phyloP scores from a whole-genome alignment of 2,329 filamentous ascomycete species.

The Ascocoryne sarcoides region DNA sequence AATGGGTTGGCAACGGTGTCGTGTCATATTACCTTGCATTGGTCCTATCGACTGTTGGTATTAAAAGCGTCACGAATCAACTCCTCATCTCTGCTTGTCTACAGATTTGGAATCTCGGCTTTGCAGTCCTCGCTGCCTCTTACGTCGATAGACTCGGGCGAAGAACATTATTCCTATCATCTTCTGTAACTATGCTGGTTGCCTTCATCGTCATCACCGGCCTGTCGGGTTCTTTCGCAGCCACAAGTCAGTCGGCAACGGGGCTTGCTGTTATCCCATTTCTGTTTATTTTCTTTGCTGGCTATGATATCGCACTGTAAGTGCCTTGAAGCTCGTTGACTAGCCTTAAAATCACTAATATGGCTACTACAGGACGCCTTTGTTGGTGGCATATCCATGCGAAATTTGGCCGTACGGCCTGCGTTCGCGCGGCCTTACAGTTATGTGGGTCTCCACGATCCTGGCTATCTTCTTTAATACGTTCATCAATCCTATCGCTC shows the following conservation, averaged over 20 bases:
- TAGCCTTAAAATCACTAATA: too few relatives aligned
- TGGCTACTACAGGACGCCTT: conserved; percentile 44
- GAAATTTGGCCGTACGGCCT: conserved; percentile 44
- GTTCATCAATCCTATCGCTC: conserved; percentile 38
- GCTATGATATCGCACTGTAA: conserved; percentile 57
- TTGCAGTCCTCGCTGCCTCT: conserved; percentile 34
- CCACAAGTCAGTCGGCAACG: too few relatives aligned
- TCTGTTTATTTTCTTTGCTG: conserved; percentile 51
- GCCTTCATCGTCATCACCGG: conserved; percentile 50
- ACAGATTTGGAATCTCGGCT: conserved; percentile 36
- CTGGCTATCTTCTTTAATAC: conserved; percentile 40
- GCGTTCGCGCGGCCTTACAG: conserved; percentile 37
- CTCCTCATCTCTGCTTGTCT: conserved; percentile 26
- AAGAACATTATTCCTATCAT: conserved; percentile 36
- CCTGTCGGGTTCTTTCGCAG: conserved; percentile 33
- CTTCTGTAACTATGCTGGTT: conserved; percentile 42
- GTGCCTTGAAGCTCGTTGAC: too few relatives aligned
- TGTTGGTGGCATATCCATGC: conserved; percentile 45
- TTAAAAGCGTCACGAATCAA: conserved; percentile 15
- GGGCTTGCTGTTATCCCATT: conserved; percentile 24
- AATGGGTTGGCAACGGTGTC: conserved; percentile 30
- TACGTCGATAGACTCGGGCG: conserved; percentile 30
- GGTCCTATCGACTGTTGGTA: conserved; percentile 21
- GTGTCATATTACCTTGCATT: conserved; percentile 39
- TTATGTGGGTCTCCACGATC: conserved; percentile 39